Evolutionary conservation across 2,329 filamentous ascomycete species (phyloP).

Genomic region (Chaetothyriales sp.): DNA sequence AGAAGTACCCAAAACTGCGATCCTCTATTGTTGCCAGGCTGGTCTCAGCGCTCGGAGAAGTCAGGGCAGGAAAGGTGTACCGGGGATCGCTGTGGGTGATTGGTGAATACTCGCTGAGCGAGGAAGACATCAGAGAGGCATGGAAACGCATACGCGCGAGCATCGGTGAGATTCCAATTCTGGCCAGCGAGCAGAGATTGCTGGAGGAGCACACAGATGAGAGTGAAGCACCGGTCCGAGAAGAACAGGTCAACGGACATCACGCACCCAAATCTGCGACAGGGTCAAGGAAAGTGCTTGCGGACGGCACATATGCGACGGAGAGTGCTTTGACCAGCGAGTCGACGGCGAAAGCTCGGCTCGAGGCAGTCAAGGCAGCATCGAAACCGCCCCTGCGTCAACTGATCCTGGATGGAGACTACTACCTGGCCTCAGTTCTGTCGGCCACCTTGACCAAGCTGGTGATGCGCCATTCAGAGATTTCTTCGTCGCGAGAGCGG

Average conservation of each 20-base stretch:
- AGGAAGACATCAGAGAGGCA: slow-evolving; percentile 84
- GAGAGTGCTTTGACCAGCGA: slow-evolving; percentile 91
- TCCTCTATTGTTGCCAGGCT: slow-evolving; percentile 75
- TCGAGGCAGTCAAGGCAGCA: slow-evolving; percentile 92
- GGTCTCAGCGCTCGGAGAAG: slow-evolving; percentile 79
- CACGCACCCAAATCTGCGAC: slow-evolving; percentile 36
- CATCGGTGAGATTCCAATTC: slow-evolving; percentile 88
- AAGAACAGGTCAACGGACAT: slow-evolving; percentile 63
- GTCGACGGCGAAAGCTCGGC: slow-evolving; percentile 71
- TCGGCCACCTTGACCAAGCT: slow-evolving; percentile 92
- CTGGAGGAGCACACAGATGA: slow-evolving; percentile 63
- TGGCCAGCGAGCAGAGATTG: slow-evolving; percentile 83
- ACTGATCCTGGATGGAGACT: slow-evolving; percentile 91
- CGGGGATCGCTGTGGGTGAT: slow-evolving; percentile 94
- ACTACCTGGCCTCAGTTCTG: slow-evolving; percentile 88
- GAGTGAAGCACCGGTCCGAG: slow-evolving; percentile 31
- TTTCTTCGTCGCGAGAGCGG: slow-evolving; percentile 68
- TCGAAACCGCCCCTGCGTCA: slow-evolving; percentile 91
- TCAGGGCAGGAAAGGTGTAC: slow-evolving; percentile 93
- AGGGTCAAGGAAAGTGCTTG: slow-evolving; percentile 78
- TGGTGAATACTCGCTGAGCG: slow-evolving; percentile 88
- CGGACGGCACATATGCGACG: slow-evolving; percentile 93
- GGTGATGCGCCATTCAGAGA: slow-evolving; percentile 92
- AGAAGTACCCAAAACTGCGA: slow-evolving; percentile 86
- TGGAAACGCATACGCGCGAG: slow-evolving; percentile 94